A percentile compares a stretch with the other conserved stretches of the same genome.
Evolutionary conservation across 2,329 filamentous ascomycete genomes (phyloP).

Genomic region (Fusarium nygamai): DNA sequence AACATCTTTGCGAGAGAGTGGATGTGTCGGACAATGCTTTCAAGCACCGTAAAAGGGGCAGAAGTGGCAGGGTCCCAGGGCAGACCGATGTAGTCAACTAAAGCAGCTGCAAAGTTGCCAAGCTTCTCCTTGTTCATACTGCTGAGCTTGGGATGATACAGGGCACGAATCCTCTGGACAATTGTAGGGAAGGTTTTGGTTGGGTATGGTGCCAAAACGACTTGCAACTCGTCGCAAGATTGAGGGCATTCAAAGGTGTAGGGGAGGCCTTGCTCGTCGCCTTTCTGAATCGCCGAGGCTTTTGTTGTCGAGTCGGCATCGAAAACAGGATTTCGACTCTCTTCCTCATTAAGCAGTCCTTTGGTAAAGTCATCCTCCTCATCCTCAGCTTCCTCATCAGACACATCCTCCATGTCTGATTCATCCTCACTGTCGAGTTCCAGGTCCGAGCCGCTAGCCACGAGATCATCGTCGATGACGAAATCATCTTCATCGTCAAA

Average conservation of each 20-base stretch:
- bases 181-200: constrained; percentile 76
- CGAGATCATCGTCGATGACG: constrained; percentile 85
- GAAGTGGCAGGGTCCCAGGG: constrained; percentile 55
- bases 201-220: constrained; percentile 69
- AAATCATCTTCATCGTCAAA: constrained; percentile 97
- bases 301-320: constrained; percentile 56
- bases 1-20: constrained; percentile 93
- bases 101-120: constrained; percentile 69
- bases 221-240: constrained; percentile 78
- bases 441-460: constrained; percentile 82
- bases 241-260: constrained; percentile 90
- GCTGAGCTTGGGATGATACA: constrained; percentile 91
- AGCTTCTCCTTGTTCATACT: constrained; percentile 88
- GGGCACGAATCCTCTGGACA: constrained; percentile 86
- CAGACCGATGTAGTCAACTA: constrained; percentile 71
- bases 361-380: constrained; percentile 72
- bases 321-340: constrained; percentile 64
- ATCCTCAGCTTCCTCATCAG: constrained; percentile 52
- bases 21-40: constrained; percentile 86
- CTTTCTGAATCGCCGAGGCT: constrained; percentile 46
- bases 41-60: constrained; percentile 74
- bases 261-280: constrained; percentile 69
- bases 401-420: constrained; percentile 57
- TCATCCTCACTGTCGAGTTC: constrained; percentile 66
- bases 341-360: constrained; percentile 70